These are phyloP conservation scores for Crithidia acanthocephali DNA, from an alignment of 208 protist species.

Conservation along the genomic window DNA sequence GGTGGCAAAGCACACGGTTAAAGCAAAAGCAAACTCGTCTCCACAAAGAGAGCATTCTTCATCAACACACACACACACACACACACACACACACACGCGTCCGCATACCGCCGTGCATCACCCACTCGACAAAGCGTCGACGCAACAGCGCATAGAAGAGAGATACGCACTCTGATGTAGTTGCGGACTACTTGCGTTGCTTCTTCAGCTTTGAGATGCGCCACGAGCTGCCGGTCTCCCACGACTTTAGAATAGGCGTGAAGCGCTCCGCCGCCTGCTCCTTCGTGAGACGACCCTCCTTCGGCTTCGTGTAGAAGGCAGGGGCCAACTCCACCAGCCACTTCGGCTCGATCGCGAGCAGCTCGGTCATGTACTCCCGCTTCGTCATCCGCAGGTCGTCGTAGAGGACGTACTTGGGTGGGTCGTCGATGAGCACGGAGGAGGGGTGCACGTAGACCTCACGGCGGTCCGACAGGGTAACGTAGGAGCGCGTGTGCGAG, in stretches of 20 bases:
- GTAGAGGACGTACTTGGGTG: slow-evolving; percentile 98
- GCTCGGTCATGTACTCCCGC: slow-evolving; percentile 98
- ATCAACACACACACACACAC: slow-evolving; percentile 5
- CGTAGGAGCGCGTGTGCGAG: slow-evolving; percentile 78
- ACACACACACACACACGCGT: slow-evolving; percentile 4
- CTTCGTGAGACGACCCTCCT: slow-evolving; percentile 71
- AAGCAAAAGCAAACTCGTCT: not conserved
- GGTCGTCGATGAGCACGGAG: slow-evolving; percentile 80
- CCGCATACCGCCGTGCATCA: not conserved
- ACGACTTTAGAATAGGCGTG: slow-evolving; percentile 84
- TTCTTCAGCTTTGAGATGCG: slow-evolving; percentile 78
- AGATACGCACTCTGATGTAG: too few species aligned
- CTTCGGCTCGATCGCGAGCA: slow-evolving; percentile 92
- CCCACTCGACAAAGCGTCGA: too few species aligned
- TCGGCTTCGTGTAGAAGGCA: slow-evolving; percentile 89
- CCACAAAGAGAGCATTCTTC: too few species aligned
- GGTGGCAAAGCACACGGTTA: too few species aligned
- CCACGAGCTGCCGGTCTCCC: slow-evolving; percentile 91
- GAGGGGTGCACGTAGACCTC: slow-evolving; percentile 92
- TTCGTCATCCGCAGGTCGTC: slow-evolving; percentile 96
- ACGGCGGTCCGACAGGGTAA: slow-evolving; percentile 84
- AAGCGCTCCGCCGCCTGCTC: slow-evolving; percentile 85
- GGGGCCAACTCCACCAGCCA: slow-evolving; percentile 96
- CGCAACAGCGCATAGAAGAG: not conserved
- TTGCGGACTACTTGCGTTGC: slow-evolving; percentile 57